Conservation (phyloP, 805 yeast species). For the Metschnikowia bowlesiae region DNA sequence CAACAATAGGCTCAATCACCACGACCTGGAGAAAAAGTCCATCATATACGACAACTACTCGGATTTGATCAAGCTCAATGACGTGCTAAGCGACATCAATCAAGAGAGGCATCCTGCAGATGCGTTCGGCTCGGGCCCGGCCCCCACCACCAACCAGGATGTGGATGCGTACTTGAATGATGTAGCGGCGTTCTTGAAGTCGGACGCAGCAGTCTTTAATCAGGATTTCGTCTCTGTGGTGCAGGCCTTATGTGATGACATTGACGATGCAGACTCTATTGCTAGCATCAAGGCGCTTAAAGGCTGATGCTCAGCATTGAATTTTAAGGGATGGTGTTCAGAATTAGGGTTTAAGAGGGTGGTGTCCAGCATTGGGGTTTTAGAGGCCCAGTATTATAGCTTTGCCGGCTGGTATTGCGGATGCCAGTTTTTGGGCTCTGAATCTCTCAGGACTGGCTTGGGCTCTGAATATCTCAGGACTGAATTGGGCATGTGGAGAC, state of each 20-base stretch:
- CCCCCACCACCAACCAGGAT: constrained; percentile 6
- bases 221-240: constrained; percentile 15
- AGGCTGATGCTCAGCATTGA: not conserved
- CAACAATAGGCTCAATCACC: constrained; percentile 44
- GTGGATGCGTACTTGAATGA: constrained; percentile 10
- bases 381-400: not conserved
- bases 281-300: constrained; percentile 12
- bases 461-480: too few species aligned
- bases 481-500: too few species aligned
- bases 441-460: too few species aligned
- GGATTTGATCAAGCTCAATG: constrained; percentile 64
- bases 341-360: not conserved
- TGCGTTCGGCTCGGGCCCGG: constrained; percentile 3
- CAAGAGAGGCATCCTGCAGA: not conserved
- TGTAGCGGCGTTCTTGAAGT: constrained; percentile 6
- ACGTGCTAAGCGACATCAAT: constrained; percentile 35
- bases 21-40: constrained; percentile 60
- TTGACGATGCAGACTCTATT: constrained; percentile 11
- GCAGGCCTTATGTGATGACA: constrained; percentile 1
- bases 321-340: too few species aligned
- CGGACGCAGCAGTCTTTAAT: constrained; percentile 13
- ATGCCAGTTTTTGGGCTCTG: too few species aligned
- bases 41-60: constrained; percentile 73
- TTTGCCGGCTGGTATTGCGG: too few species aligned
- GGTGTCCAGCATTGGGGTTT: not conserved